Conservation (phyloP, 108 stramenopile species). For the Parietichytrium sp. region DNA sequence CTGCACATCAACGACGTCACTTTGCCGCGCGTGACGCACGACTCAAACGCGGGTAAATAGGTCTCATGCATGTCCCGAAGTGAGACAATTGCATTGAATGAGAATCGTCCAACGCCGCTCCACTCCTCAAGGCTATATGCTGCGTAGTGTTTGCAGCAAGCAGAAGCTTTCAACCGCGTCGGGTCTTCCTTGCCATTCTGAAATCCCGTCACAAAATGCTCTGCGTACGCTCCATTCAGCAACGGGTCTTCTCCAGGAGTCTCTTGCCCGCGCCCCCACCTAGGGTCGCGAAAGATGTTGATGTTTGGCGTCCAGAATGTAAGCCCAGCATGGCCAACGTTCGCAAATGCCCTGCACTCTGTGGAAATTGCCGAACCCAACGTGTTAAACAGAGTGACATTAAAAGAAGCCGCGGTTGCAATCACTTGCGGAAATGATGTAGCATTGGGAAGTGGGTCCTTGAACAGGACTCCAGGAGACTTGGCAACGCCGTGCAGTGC, state of each 20-base stretch:
- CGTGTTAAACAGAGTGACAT: conserved; percentile 55
- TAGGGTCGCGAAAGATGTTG: conserved; percentile 71
- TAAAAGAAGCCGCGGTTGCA: conserved; percentile 59
- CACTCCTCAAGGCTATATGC: conserved; percentile 64
- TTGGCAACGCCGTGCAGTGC: conserved; percentile 44
- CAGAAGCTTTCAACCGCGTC: conserved; percentile 50
- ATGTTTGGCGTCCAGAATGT: conserved; percentile 71
- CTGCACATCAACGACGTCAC: conserved; percentile 69
- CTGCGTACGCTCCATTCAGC: conserved; percentile 62
- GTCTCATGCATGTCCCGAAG: conserved; percentile 61
- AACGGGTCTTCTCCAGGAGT: conserved; percentile 71
- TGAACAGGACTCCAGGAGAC: conserved; percentile 41
- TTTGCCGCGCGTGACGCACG: conserved; percentile 47
- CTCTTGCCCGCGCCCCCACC: conserved; percentile 73
- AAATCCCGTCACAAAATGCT: conserved; percentile 56
- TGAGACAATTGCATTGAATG: conserved; percentile 57
- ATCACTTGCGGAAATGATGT: conserved; percentile 62
- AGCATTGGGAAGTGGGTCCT: neutral
- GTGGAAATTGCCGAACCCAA: conserved; percentile 60
- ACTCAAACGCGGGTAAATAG: conserved; percentile 67
- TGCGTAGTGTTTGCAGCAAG: conserved; percentile 71
- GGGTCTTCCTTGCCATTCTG: conserved; percentile 47
- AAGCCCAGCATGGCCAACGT: conserved; percentile 52
- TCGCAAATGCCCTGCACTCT: conserved; percentile 57
- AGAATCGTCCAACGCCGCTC: conserved; percentile 42